Base-by-base conservation (phyloP, 1,139 yeast genomes). In the Protomyces gravidus region DNA sequence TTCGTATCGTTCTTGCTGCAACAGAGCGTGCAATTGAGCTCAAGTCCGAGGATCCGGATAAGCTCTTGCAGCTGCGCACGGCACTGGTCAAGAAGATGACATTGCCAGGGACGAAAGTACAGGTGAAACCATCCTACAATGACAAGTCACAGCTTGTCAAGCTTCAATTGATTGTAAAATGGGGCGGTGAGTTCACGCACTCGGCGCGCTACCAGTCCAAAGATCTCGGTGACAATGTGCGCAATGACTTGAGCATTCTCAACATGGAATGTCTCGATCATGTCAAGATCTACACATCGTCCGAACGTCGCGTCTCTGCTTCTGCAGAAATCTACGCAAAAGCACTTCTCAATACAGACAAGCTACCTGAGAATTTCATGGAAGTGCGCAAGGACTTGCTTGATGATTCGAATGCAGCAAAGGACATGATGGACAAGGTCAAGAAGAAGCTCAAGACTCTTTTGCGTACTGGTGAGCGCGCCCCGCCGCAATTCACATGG, bases 141-240 rank as follows among this genome's bases (percentile, higher is more conserved):
- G 85, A 63, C 6, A 51, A 53, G 59, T 80, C 82, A 7, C 90
- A 86, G 55, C 95, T 92, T 19, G 97, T 90, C 65, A 94, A 94
- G 69, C 97, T 92, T 23, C 98, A 94, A 72, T 83, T 94, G 64
- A 94, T 92, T 64, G 77, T 92, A 67, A 94, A 94, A 71, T 94
- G 98, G 98, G 98, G 98, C 67, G 99, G 99, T 65, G 99, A 94
- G 72, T 97, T 98, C 7, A 94, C 99, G 1, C 99, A 94, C 71
- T 89, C 97, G 7, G 97, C 98, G 0, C 81, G 85, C 63, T 87
- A 89, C 71, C 99, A 94, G 74, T 95, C 97, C 0, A 80, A 85
- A 30, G 99, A 94, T 73, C 81, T 92, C 23, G 99, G 98, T 59
- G 97, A 92, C 68, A 96, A 90, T 72, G 80, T 86, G 75, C 83